Conservation (phyloP, 306 rosid species). For the Senna siamea region DNA sequence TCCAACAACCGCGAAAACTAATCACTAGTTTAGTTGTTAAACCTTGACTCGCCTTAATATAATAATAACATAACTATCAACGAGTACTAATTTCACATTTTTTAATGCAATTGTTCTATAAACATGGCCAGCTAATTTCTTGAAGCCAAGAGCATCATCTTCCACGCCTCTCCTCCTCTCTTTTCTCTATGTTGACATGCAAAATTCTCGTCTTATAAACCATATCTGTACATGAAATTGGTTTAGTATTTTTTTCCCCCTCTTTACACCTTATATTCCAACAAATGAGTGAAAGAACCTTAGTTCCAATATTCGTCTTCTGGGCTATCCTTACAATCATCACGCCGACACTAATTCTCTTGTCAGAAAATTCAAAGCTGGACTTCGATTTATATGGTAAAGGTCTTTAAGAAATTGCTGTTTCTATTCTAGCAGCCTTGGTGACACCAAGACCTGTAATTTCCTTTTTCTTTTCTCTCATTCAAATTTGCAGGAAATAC, state of each 20-base stretch:
- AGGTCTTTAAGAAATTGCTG: no score
- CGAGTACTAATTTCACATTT: constrained; percentile 31
- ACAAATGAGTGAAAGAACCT: constrained; percentile 73
- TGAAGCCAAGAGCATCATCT: constrained; percentile 32
- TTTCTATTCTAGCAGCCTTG: not conserved
- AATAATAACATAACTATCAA: constrained; percentile 16
- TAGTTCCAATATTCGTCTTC: constrained; percentile 72
- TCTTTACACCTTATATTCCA: not conserved
- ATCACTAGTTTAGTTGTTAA: constrained; percentile 47
- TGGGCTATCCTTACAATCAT: constrained; percentile 80
- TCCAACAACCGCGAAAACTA: constrained; percentile 69
- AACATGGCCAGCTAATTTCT: constrained; percentile 69
- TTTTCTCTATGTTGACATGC: no score
- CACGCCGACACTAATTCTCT: constrained; percentile 73
- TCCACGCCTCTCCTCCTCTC: constrained; percentile 7
- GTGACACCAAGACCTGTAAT: not conserved
- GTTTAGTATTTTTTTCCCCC: no score
- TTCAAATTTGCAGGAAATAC: constrained; percentile 54
- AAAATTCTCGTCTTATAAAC: no score
- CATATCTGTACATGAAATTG: no score
- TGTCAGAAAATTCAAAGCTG: constrained; percentile 69
- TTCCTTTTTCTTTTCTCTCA: not conserved
- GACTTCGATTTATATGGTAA: constrained; percentile 44
- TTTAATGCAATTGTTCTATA: constrained; percentile 35
- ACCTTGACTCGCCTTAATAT: constrained; percentile 49